phyloP scores from a whole-genome alignment of 257 asterid genomes.

The Petunia secreta region DNA sequence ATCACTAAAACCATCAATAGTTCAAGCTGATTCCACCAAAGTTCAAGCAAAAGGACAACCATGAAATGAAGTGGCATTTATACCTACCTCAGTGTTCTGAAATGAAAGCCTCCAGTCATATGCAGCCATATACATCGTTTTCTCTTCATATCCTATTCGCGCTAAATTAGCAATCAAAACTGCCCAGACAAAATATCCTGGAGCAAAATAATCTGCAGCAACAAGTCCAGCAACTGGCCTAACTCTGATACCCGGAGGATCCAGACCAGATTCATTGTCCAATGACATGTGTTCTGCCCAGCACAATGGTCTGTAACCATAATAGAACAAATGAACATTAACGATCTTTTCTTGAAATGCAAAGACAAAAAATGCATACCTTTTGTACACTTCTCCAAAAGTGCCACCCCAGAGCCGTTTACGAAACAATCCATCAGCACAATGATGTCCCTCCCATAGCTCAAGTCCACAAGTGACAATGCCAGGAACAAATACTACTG shows the following conservation, averaged over 20 bases:
- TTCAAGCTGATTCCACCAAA: background rate
- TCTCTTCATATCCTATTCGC: slow-evolving; percentile 89
- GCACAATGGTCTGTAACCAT: slow-evolving; percentile 74
- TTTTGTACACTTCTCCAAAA: slow-evolving; percentile 55
- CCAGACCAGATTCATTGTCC: slow-evolving; percentile 93
- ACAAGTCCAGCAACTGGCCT: slow-evolving; percentile 95
- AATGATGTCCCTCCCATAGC: slow-evolving; percentile 88
- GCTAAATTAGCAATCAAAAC: slow-evolving; percentile 90
- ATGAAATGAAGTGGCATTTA: background rate
- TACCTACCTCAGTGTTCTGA: slow-evolving; percentile 97
- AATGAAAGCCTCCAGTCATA: slow-evolving; percentile 98
- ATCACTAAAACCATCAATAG: background rate
- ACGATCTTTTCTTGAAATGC: background rate
- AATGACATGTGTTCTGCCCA: slow-evolving; percentile 97
- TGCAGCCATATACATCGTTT: slow-evolving; percentile 95
- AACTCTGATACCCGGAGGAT: slow-evolving; percentile 82
- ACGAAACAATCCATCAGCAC: slow-evolving; percentile 65
- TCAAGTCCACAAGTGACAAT: slow-evolving; percentile 91
- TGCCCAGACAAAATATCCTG: slow-evolving; percentile 99
- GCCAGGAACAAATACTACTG: slow-evolving; percentile 74
- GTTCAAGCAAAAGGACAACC: background rate
- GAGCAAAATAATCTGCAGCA: slow-evolving; percentile 95
- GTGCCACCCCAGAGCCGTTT: slow-evolving; percentile 66
- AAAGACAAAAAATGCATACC: slow-evolving; percentile 29
- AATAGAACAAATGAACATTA: background rate